A percentile compares a stretch with the other conserved stretches of the same genome.
Conservation (phyloP, 169 alveolate genomes). For the Plasmodium vinckei region DNA sequence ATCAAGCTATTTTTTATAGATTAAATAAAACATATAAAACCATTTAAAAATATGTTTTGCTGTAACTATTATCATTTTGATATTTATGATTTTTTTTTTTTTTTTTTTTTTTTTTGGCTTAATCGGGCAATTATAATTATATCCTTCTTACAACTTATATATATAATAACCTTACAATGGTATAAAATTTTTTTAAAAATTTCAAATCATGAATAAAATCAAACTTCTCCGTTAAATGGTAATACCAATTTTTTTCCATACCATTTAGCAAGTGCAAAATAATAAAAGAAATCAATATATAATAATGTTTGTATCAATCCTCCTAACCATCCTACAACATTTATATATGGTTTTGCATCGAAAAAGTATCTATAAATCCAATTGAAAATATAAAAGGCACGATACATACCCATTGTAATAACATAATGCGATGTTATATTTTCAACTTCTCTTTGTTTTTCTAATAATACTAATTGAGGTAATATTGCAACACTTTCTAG, state of each 20-base stretch:
- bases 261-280: conserved; percentile 93
- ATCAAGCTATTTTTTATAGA: no score
- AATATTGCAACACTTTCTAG: conserved; percentile 96
- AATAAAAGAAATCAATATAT: conserved; percentile 96
- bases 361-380: conserved; percentile 94
- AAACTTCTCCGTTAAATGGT: conserved; percentile 89
- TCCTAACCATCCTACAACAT: conserved; percentile 92
- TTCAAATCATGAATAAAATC: neutral
- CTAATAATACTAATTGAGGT: conserved; percentile 95
- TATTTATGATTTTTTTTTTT: conserved; percentile 5
- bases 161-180: no score
- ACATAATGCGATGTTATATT: conserved; percentile 96
- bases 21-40: no score
- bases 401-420: conserved; percentile 93
- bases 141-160: no score
- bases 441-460: conserved; percentile 95
- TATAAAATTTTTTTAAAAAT: no score
- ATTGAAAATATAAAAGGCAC: conserved; percentile 94
- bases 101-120: conserved; percentile 16
- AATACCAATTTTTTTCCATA: conserved; percentile 90
- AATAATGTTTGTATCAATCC: conserved; percentile 95
- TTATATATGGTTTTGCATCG: conserved; percentile 88
- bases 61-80: neutral
- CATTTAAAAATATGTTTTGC: no score
- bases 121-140: no score